These are phyloP conservation scores for Metschnikowia sp. DNA, from an alignment of 805 yeast species.

Conservation along the genomic window DNA sequence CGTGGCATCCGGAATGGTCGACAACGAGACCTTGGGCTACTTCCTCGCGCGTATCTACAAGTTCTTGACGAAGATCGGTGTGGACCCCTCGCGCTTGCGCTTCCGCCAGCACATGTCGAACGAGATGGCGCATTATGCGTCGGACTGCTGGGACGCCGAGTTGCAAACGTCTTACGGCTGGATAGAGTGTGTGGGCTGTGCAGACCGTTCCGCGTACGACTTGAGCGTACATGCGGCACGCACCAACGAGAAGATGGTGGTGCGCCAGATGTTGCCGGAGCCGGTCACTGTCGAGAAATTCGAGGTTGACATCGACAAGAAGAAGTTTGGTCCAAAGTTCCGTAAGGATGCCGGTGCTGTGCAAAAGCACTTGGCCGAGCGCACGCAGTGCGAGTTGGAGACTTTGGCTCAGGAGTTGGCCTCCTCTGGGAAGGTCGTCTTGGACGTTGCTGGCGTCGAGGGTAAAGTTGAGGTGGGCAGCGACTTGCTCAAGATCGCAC, in stretches of 20 bases:
- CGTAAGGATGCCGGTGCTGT: slow-evolving; percentile 95
- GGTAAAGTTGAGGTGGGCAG: slow-evolving; percentile 61
- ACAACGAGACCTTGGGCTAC: slow-evolving; percentile 95
- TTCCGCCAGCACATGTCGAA: slow-evolving; percentile 98
- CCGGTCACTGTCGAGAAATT: slow-evolving; percentile 79
- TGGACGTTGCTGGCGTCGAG: slow-evolving; percentile 62
- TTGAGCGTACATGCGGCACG: slow-evolving; percentile 91
- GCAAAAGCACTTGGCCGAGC: slow-evolving; percentile 68
- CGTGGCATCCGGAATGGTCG: slow-evolving; percentile 81
- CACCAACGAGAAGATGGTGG: slow-evolving; percentile 93
- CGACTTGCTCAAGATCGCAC: slow-evolving; percentile 69
- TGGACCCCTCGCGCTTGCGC: slow-evolving; percentile 76
- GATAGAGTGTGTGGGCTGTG: slow-evolving; percentile 99
- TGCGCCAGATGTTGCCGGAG: slow-evolving; percentile 81
- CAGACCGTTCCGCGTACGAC: slow-evolving; percentile 98
- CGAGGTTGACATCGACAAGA: slow-evolving; percentile 87
- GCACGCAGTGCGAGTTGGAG: slow-evolving; percentile 85
- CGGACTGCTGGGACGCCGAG: slow-evolving; percentile 99
- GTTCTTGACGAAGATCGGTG: slow-evolving; percentile 86
- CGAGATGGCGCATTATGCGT: slow-evolving; percentile 99
- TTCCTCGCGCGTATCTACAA: slow-evolving; percentile 89
- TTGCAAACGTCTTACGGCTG: slow-evolving; percentile 94
- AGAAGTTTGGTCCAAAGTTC: slow-evolving; percentile 96
- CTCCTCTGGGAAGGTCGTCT: slow-evolving; percentile 58
- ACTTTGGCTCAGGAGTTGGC: slow-evolving; percentile 66